Evolutionary conservation across 495 filamentous ascomycete species (phyloP).

Genomic region (Daldinia concentrica): DNA sequence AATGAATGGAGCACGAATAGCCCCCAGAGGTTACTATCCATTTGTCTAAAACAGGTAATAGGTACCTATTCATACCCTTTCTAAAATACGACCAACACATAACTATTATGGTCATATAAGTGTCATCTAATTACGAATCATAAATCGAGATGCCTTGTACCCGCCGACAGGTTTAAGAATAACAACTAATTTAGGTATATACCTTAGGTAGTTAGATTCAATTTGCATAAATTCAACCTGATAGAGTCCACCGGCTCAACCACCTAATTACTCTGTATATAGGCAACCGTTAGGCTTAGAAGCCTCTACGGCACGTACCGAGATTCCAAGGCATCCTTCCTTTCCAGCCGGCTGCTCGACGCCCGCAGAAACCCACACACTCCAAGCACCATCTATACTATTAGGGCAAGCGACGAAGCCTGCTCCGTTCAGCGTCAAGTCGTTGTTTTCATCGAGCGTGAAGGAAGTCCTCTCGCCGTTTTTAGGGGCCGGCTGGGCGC

Average conservation of each 20-base stretch:
- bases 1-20: too few species aligned
- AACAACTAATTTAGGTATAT: background rate
- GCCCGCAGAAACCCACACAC: slow-evolving; percentile 57
- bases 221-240: background rate
- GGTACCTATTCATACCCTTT: too few species aligned
- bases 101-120: too few species aligned
- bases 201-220: background rate
- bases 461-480: slow-evolving; percentile 58
- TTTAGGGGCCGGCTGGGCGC: slow-evolving; percentile 48
- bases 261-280: slow-evolving; percentile 25
- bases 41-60: too few species aligned
- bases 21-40: too few species aligned
- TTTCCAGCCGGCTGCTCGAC: slow-evolving; percentile 56
- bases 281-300: slow-evolving; percentile 38
- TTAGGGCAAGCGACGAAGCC: slow-evolving; percentile 61
- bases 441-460: slow-evolving; percentile 50
- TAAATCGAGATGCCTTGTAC: background rate
- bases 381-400: slow-evolving; percentile 58
- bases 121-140: too few species aligned
- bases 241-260: too few species aligned
- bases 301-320: slow-evolving; percentile 48
- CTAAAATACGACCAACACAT: too few species aligned
- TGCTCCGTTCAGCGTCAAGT: slow-evolving; percentile 56
- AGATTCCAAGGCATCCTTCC: slow-evolving; percentile 56
- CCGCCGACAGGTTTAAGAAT: background rate